Conservation (phyloP, 2,329 filamentous ascomycete genomes). For the Shiraia bambusicola region DNA sequence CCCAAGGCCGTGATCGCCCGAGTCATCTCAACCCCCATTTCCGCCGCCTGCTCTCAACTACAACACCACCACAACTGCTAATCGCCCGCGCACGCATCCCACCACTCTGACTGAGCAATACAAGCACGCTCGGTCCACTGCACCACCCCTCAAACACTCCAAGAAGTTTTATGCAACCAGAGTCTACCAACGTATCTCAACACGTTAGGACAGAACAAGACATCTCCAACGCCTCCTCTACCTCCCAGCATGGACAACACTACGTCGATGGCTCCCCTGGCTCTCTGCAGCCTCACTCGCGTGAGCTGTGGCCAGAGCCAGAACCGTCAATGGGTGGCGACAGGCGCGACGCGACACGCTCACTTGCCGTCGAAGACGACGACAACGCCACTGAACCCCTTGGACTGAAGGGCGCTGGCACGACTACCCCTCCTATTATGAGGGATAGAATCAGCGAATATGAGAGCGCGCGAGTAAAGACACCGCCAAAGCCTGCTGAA, state of each 20-base stretch:
- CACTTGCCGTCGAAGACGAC: conserved; percentile 13
- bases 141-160: conserved; percentile 31
- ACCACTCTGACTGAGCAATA: conserved; percentile 40
- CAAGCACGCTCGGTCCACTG: conserved; percentile 58
- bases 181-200: conserved; percentile 54
- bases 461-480: conserved; percentile 51
- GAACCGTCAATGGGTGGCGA: conserved; percentile 17
- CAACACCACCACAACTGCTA: conserved; percentile 14
- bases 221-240: conserved; percentile 38
- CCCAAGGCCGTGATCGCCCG: conserved; percentile 5
- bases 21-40: conserved; percentile 14
- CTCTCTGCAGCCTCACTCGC: conserved; percentile 43
- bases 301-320: conserved; percentile 37
- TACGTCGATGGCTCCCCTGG: conserved; percentile 49
- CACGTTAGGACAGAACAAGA: conserved; percentile 46
- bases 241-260: conserved; percentile 62
- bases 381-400: conserved; percentile 18
- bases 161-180: conserved; percentile 66
- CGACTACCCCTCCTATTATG: conserved; percentile 39
- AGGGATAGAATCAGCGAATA: conserved; percentile 58
- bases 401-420: conserved; percentile 29
- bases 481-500: conserved; percentile 42
- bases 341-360: conserved; percentile 26
- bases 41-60: conserved; percentile 4
- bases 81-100: conserved; percentile 22